Conservation (phyloP, 805 yeast species). For the Jamesozyma jinghongensis region DNA sequence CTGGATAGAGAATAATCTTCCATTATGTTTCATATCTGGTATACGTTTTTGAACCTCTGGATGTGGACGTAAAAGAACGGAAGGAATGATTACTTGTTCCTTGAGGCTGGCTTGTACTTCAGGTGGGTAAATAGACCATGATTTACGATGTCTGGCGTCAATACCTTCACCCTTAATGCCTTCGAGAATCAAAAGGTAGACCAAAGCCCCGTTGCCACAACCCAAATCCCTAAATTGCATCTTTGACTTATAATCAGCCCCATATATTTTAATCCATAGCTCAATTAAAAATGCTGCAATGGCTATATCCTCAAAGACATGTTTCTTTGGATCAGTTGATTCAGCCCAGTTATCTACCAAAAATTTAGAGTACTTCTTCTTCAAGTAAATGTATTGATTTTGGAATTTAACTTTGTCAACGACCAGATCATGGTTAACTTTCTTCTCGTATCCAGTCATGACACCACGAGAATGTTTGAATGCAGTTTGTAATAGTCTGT, state of each 20-base stretch:
- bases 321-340: slow-evolving; percentile 88
- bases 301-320: slow-evolving; percentile 92
- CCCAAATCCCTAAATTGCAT: slow-evolving; percentile 80
- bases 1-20: slow-evolving; percentile 36
- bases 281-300: slow-evolving; percentile 91
- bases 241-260: slow-evolving; percentile 26
- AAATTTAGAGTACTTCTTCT: slow-evolving; percentile 68
- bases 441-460: slow-evolving; percentile 72
- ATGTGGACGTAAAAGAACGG: slow-evolving; percentile 58
- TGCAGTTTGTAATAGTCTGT: slow-evolving; percentile 69
- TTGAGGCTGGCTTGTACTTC: slow-evolving; percentile 47
- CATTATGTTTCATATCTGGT: slow-evolving; percentile 52
- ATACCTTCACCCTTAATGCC: slow-evolving; percentile 79
- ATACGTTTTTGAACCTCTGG: slow-evolving; percentile 47
- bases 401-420: slow-evolving; percentile 79
- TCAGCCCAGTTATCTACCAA: slow-evolving; percentile 85
- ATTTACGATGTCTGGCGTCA: slow-evolving; percentile 82
- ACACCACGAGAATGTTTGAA: slow-evolving; percentile 77
- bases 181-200: slow-evolving; percentile 63
- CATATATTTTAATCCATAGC: slow-evolving; percentile 57
- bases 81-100: slow-evolving; percentile 81
- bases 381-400: slow-evolving; percentile 66
- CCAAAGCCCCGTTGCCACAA: slow-evolving; percentile 88
- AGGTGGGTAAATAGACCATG: slow-evolving; percentile 74
- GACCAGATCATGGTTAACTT: slow-evolving; percentile 81